Conservation (phyloP, 441 rosid species). For the Adansonia gregorii region DNA sequence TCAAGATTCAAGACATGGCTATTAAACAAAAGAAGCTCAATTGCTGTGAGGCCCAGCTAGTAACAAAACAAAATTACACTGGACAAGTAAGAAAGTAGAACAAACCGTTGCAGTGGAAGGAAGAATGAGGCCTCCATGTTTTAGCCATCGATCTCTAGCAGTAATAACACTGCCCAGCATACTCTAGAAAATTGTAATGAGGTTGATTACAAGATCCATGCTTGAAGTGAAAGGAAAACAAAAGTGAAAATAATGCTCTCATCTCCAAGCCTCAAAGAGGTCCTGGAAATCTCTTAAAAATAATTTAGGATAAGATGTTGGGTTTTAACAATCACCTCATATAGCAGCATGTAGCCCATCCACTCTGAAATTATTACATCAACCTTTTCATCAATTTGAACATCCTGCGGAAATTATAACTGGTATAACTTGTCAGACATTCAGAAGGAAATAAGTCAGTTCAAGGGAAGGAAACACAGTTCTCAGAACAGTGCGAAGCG, state of each 20-base stretch:
- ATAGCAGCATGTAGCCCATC: constrained; percentile 99
- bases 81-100: constrained; percentile 21
- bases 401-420: constrained; percentile 66
- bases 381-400: constrained; percentile 88
- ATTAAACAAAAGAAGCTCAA: not conserved
- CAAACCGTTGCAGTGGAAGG: constrained; percentile 86
- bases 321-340: constrained; percentile 63
- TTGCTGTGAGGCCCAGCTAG: not conserved
- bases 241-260: constrained; percentile 15
- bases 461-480: not conserved
- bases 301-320: constrained; percentile 22
- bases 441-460: constrained; percentile 11
- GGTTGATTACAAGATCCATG: constrained; percentile 10
- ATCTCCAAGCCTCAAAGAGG: constrained; percentile 16
- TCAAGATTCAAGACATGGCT: not conserved
- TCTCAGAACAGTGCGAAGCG: constrained; percentile 1
- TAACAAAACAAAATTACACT: not conserved
- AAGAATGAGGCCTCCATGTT: constrained; percentile 92
- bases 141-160: constrained; percentile 97
- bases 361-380: constrained; percentile 96
- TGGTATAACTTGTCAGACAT: constrained; percentile 10
- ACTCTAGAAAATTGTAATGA: constrained; percentile 51
- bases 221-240: constrained; percentile 18
- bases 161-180: constrained; percentile 98
- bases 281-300: constrained; percentile 4